These are phyloP conservation scores for Monosporascus sp. DNA, from an alignment of 2,329 filamentous ascomycete species.

Conservation along the genomic window DNA sequence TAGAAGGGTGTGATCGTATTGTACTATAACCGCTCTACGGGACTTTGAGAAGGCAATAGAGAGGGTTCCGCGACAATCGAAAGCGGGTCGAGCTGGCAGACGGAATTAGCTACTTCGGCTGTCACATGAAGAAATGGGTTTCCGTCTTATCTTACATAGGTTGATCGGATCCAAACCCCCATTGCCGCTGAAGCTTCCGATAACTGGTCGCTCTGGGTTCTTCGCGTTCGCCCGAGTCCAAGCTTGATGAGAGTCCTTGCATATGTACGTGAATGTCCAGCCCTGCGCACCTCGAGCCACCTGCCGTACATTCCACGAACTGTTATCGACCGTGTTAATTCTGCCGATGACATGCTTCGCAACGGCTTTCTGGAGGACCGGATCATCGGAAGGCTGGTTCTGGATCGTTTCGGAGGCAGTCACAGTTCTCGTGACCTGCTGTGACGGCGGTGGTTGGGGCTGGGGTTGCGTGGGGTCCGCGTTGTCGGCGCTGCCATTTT, in stretches of 20 bases:
- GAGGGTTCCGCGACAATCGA: constrained; percentile 51
- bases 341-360: constrained; percentile 41
- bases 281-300: constrained; percentile 40
- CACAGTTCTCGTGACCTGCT: constrained; percentile 31
- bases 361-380: constrained; percentile 42
- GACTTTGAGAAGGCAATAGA: constrained; percentile 44
- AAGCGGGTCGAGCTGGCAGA: constrained; percentile 47
- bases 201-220: constrained; percentile 30
- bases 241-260: constrained; percentile 44
- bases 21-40: constrained; percentile 42
- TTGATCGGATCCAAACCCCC: constrained; percentile 39
- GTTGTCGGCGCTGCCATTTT: constrained; percentile 29
- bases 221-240: constrained; percentile 46
- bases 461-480: constrained; percentile 18
- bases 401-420: constrained; percentile 39
- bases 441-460: constrained; percentile 19
- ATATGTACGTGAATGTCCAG: constrained; percentile 49
- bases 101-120: constrained; percentile 7
- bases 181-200: constrained; percentile 45
- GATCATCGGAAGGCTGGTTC: constrained; percentile 44
- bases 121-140: not conserved
- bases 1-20: constrained; percentile 52
- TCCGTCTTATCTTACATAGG: constrained; percentile 32
- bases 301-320: constrained; percentile 42
- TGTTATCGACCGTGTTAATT: constrained; percentile 40